Evolutionary conservation across 2,329 filamentous ascomycete genomes (phyloP), one percentile per base, ranked within the genome.

Genomic region (Chrysoporthe austroafricana): DNA sequence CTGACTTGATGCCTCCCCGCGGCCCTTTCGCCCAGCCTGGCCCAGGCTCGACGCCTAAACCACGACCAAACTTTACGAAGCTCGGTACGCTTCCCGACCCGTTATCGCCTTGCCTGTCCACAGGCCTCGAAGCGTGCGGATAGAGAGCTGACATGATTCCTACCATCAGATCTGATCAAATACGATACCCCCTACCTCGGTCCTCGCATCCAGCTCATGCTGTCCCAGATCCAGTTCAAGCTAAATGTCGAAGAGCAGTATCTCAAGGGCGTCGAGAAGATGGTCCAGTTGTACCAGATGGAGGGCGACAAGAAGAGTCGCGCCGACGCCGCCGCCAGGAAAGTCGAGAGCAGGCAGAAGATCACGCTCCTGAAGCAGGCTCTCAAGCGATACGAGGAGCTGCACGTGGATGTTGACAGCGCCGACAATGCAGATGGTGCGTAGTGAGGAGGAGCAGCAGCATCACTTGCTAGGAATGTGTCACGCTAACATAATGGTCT

Each of bases 161-260:
- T 58, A 21, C 32, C 56, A 21, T 2, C 69, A 97, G 96, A 99
- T 81, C 84, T 99, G 71, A 97, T 99, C 83, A 98, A 98, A 88
- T 97, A 96, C 81, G 96, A 99, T 77, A 97, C 94, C 43, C 92
- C 92, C 21, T 93, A 97, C 78, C 90, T 99, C 70, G 96, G 96
- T 44, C 95, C 96, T 69, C 94, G 96, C 73, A 99, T 99, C 76
- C 96, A 99, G 82, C 91, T 98, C 76, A 99, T 99, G 96, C 84
- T 99, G 76, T 97, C 96, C 60, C 96, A 99, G 79, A 90, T 99
- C 71, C 94, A 98, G 80, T 99, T 99, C 84, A 99, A 99, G 83
- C 87, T 99, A 70, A 97, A 96, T 73, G 96, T 99, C 39, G 96
- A 99, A 79, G 97, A 97, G 78, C 96, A 99, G 81, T 99, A 99